Evolutionary conservation across 371 early-diverging fungal species (phyloP), one percentile per base, ranked within the genome.

Genomic region (Dinochytrium kinnereticum): DNA sequence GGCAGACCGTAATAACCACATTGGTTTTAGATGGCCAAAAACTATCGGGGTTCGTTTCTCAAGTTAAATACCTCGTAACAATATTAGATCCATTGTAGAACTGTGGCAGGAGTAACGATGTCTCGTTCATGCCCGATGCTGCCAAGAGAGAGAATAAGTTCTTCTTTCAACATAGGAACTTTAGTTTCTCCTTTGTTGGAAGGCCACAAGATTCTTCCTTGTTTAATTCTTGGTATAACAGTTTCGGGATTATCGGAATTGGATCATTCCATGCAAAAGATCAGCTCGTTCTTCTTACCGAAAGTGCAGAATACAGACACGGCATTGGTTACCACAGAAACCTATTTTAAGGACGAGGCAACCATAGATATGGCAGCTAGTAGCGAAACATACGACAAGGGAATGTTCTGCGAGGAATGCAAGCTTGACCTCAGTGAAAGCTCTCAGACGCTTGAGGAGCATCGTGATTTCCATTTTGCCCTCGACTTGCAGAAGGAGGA

Each of bases 391-490:
- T 7, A 2, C 3, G 21, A 17, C 19, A 15, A 17, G 21, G 3
- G 44, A 31, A 2, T 21, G 10, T 39, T 21, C 10, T 66, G 67
- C 28, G 44, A 37, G 30, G 5, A 36, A 15, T 66, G 67, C 30
- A 28, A 28, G 44, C 7, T 26, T 1, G 64, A 75, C 5, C 77
- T 79, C 1, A 73, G 78, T 17, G 57, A 74, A 0, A 74, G 84
- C 49, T 55, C 53, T 1, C 85, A 82, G 31, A 82, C 84, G 85
- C n/a, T n/a, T n/a, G 86, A 80, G 34, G 82, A 84, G 21, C 87
- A 87, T 50, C 51, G 73, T 1, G 87, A 87, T 64, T 87, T 78
- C 70, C 87, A 87, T 61, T 80, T 87, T 72, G 87, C 87, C 0
- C 72, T 82, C 13, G 67, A 74, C n/a, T 53, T 87, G 33, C 81